Evolutionary conservation across 2,329 filamentous ascomycete species (phyloP), one percentile per base, ranked within the genome.

Genomic region (Hypocreales sp.): DNA sequence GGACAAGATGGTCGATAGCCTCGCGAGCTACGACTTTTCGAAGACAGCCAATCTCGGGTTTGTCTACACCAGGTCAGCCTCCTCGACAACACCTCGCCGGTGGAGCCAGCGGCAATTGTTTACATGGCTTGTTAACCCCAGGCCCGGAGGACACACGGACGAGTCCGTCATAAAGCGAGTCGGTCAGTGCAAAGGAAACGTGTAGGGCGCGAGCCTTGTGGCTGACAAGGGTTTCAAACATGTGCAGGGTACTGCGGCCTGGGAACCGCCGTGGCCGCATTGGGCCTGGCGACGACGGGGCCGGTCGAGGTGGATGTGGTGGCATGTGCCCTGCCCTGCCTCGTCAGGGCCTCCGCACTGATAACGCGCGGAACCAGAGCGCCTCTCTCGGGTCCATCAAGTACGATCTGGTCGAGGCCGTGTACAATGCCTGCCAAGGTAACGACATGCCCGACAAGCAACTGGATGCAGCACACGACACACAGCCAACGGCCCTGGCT

Each of bases 51-150:
- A 68, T 18, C 64, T 92, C 36, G 79, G 71, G 2, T 93, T 98
- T 48, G 70, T 95, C 6, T 83, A 92, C 47, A 78, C 79, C 7
- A 80, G 92, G 78, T 83, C 53, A n/a, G n/a, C n/a, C n/a, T n/a
- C n/a, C n/a, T n/a, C n/a, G n/a, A n/a, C n/a, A n/a, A n/a, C n/a
- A n/a, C n/a, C n/a, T n/a, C n/a, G n/a, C n/a, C n/a, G n/a, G n/a
- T n/a, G n/a, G n/a, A n/a, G n/a, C n/a, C n/a, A n/a, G n/a, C n/a
- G n/a, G n/a, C n/a, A n/a, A n/a, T n/a, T n/a, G n/a, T n/a, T n/a
- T n/a, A n/a, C n/a, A n/a, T n/a, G n/a, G n/a, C n/a, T n/a, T n/a
- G n/a, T n/a, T n/a, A n/a, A n/a, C n/a, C 26, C 16, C 29, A 55
- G 52, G 34, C 52, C 52, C 9, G 52, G 52, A n/a, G 38, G 44